A percentile compares a stretch with the other conserved stretches of the same genome.
phyloP scores from a whole-genome alignment of 1,284 basidiomycete genomes.

The Melampsora americana region DNA sequence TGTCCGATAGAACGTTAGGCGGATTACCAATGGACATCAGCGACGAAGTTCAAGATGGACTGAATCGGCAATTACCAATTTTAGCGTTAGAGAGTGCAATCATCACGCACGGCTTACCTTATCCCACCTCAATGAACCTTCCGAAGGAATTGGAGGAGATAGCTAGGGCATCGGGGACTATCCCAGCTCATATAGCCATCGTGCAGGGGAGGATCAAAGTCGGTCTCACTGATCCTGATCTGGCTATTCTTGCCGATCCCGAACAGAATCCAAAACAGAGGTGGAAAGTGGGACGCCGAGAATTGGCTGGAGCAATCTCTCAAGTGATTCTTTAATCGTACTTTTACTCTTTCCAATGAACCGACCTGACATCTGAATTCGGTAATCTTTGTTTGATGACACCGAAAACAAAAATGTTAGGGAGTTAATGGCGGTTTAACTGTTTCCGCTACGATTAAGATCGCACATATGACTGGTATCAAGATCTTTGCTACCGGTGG shows the following conservation, averaged over 20 bases:
- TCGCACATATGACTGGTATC: constrained; percentile 52
- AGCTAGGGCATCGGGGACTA: constrained; percentile 70
- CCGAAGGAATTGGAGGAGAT: constrained; percentile 66
- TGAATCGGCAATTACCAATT: constrained; percentile 58
- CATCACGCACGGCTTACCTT: constrained; percentile 70
- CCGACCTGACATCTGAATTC: too few relatives aligned
- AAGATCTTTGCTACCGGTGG: constrained; percentile 55
- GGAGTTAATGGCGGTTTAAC: constrained; percentile 49
- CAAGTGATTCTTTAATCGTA: background rate
- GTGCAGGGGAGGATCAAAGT: constrained; percentile 79
- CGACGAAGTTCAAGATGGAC: constrained; percentile 72
- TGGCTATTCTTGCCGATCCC: constrained; percentile 69
- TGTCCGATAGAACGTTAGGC: too few relatives aligned
- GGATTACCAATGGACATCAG: constrained; percentile 45
- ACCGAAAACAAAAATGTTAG: background rate
- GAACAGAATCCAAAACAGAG: constrained; percentile 55
- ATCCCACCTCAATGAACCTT: constrained; percentile 61
- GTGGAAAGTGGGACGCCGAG: constrained; percentile 77
- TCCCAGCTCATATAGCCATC: constrained; percentile 87
- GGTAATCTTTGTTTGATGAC: too few relatives aligned
- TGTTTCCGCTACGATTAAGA: constrained; percentile 53
- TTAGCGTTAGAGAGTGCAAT: constrained; percentile 71
- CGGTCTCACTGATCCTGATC: constrained; percentile 67
- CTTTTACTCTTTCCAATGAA: background rate
- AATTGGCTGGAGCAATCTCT: constrained; percentile 71